Base-by-base conservation (phyloP, 2,329 filamentous ascomycete genomes). In the Verticillium longisporum region DNA sequence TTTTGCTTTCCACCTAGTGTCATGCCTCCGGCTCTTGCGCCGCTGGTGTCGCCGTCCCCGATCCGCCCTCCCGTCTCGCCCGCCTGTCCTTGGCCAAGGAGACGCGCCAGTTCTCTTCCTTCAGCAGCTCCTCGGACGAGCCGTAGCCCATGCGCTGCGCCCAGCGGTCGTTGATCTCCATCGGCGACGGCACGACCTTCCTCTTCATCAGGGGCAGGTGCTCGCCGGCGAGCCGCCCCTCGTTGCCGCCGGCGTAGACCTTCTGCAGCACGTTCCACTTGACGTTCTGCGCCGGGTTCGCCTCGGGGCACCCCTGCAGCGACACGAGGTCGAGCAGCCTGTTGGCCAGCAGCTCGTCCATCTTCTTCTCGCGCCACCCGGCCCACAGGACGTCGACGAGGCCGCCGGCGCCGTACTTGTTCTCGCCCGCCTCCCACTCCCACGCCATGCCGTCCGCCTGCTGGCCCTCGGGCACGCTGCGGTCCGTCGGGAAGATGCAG, bases 321-420 rank as follows among this genome's bases (percentile, higher is more conserved):
- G 80, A 75, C 7, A 85, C 76, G 55, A 88, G 75, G 68, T 90
- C 85, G 62, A 98, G 78, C 58, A 99, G 77, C 66, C 86, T 84
- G 62, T 84, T 87, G 0, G 91, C 87, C 61, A 99, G 79, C 59
- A 96, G 78, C 79, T 98, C 95, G 69, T 98, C 92, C 66, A 98
- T 90, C 79, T 97, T 97, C 60, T 84, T 81, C 70, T 87, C 85
- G 62, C 91, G 85, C 94, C 95, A 99, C 26, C 87, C 77, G 63
- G 83, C 80, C 95, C 95, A 99, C 56, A 96, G 72, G 62, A 88
- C 83, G 66, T 92, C 88, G 65, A 92, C 82, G 38, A 94, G 78
- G 33, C 88, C 86, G 64, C 82, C 79, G 58, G 81, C 72, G 1
- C 88, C 89, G 68, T 86, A 88, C 72, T 89, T 88, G 65, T 81